Base-by-base conservation (phyloP, 176 grass and related monocot species). In the Pontederia paniculata region DNA sequence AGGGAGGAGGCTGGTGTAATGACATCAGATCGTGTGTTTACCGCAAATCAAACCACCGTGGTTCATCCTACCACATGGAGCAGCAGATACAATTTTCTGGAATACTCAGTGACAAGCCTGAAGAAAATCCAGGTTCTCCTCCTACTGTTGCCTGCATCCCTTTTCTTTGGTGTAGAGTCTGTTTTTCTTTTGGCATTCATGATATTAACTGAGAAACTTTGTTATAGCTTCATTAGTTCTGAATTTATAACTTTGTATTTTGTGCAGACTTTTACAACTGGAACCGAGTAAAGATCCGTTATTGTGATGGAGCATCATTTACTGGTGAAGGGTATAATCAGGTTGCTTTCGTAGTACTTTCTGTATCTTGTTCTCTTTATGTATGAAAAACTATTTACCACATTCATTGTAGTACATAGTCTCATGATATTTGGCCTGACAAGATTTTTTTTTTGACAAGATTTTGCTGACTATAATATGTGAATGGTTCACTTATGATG, bases 1-100 rank as follows among this genome's bases (percentile, higher is more conserved):
- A 98, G 94, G 94, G 94, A 58, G 94, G 94, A 58, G 94, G 94
- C n/a, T 98, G 94, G 94, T 98, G 94, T 73, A 70, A 78, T 61
- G 75, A 86, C 58, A 73, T 77, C 25, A 77, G 55, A 57, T 82
- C 81, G 57, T 98, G 94, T 22, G 73, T 79, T 57, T 78, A 52
- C 46, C 80, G 87, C 70, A 98, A 85, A 72, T 52, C 41, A 12
- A 84, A 53, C 63, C 86, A 74, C 15, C 94, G 83, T 3, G 94
- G 94, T 17, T 98, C 94, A 47, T 98, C 94, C 44, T 82, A 77
- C 58, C 74, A 79, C 63, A 91, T 98, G 80, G 86, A 91, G 58
- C 60, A 43, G 13, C 73, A 93, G 59, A 45, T 98, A 46, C 94
- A 80, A 55, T 98, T 98, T 78, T 83, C 80, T 46, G 94, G 94